Evolutionary conservation across 129 eudicot genomes (phyloP), one percentile per base, ranked within the genome.

Genomic region (Flaveria trinervia): DNA sequence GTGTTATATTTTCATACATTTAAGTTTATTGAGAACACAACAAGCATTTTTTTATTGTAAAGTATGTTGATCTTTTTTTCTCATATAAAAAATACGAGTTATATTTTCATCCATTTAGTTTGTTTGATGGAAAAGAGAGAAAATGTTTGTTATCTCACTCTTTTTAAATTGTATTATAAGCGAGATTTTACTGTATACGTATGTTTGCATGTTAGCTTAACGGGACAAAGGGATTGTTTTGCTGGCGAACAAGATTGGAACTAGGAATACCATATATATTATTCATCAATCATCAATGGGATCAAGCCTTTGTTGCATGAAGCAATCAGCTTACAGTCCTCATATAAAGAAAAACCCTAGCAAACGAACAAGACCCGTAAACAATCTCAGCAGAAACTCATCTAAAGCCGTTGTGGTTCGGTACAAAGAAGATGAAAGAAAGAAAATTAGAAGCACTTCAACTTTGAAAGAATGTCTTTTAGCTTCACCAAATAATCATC

Each of bases 401-500:
- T 52, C 61, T 0, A 48, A 20, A 41, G 54, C 28, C 46, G 41
- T 66, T 23, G 3, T 17, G 17, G 43, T 65, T 41, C 68, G 68
- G 17, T 73, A 52, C 79, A 65, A 65, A 64, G 61, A 65, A 72
- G 52, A 65, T 3, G 73, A 80, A 39, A 65, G 36, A 13, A 80
- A 51, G 18, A 4, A 28, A 11, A 26, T 6, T 39, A 72, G 39
- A 71, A 79, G n/a, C 5, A 44, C 23, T 65, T 64, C 49, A 25
- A 79, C 83, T 20, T 54, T 80, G 72, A 52, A 65, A 17, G 83
- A 80, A 33, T 80, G 79, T 73, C 79, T 80, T 23, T 65, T 80
- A 69, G 79, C 69, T 65, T 80, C 83, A 52, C 83, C 79, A 44
- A 80, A 55, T 80, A 57, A 65, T 54, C 67, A 44, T 44, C 65